Evolutionary conservation across 2,329 filamentous ascomycete genomes (phyloP).

Genomic region (Penicillium glabrum): DNA sequence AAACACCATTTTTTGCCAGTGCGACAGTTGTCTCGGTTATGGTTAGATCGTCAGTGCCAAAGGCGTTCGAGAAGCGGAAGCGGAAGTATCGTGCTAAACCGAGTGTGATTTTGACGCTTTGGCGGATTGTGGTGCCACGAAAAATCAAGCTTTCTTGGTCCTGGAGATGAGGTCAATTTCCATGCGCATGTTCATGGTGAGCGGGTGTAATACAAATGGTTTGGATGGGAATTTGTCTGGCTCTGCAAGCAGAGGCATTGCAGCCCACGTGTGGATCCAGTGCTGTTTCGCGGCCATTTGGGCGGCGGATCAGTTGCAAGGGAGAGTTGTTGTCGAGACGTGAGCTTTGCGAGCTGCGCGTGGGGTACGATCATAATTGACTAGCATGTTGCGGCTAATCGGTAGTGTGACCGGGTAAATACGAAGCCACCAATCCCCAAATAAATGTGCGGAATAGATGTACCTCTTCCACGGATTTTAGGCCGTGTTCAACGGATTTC

Average conservation of each 20-base stretch:
- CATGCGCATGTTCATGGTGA: conserved; percentile 9
- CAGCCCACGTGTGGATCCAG: neutral
- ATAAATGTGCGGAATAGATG: neutral
- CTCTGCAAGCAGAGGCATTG: conserved; percentile 56
- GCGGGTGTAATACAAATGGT: conserved; percentile 48
- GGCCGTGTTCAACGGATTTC: too few species aligned
- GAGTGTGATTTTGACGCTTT: conserved; percentile 63
- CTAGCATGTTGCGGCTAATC: neutral
- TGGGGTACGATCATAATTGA: neutral
- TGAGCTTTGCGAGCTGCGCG: neutral
- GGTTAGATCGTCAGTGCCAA: conserved; percentile 60
- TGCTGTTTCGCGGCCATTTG: neutral
- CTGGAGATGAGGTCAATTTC: conserved; percentile 44
- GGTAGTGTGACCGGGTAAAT: neutral
- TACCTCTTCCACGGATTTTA: too few species aligned
- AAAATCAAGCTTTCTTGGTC: conserved; percentile 54
- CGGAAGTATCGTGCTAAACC: conserved; percentile 55
- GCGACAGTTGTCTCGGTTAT: conserved; percentile 61
- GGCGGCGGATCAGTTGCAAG: neutral
- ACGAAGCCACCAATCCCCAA: neutral
- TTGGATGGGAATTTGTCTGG: conserved; percentile 60
- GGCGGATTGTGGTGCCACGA: conserved; percentile 63
- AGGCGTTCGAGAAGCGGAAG: conserved; percentile 65
- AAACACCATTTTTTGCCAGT: conserved; percentile 45
- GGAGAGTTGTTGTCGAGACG: too few species aligned